Evolutionary conservation across 345 rosid genomes (phyloP), one percentile per base, ranked within the genome.

Genomic region (Gossypium turneri): DNA sequence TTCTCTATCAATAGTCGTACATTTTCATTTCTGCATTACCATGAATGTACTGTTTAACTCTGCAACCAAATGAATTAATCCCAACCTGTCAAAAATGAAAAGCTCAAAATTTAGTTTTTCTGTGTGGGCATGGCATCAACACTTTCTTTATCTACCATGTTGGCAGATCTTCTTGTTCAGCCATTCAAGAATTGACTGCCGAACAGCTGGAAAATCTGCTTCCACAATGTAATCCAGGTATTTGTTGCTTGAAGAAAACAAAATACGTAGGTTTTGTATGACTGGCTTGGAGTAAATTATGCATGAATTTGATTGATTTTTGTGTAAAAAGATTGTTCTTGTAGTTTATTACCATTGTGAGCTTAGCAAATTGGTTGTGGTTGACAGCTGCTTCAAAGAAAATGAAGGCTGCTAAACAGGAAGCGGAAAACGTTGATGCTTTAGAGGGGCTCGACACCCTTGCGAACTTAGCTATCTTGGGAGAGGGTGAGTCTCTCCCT

Each of bases 391-490:
- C 80, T 70, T 78, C 84, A 38, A 85, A 89, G 81, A 89, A 83
- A 82, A 44, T 74, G 84, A 91, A 89, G 84, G 83, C 85, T 51
- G 69, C 83, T 55, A 85, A 83, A 80, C 84, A 79, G 81, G 90
- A 86, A 22, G 55, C 65, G 22, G 79, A 83, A 15, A 75, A 81
- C 63, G 80, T 78, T 20, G 92, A 84, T 81, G 84, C 85, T 73
- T 67, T 82, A 81, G 94, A 86, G 77, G 97, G 89, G 79, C 82
- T 87, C 17, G 93, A 91, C 79, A 86, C 88, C 45, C 92, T 87
- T 47, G 90, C 88, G 34, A 88, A 86, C 86, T 77, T 85, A 60
- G 95, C 92, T 60, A 86, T 88, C 75, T 77, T 85, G 72, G 96
- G 84, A 65, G 95, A 87, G 77, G 86, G 86, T 1, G 93, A 86